Percentiles rank a stretch among this genome's conserved stretches.
These are phyloP conservation scores for Penicillium oxalicum DNA, from an alignment of 2,329 filamentous ascomycete genomes.

Conservation along the genomic window DNA sequence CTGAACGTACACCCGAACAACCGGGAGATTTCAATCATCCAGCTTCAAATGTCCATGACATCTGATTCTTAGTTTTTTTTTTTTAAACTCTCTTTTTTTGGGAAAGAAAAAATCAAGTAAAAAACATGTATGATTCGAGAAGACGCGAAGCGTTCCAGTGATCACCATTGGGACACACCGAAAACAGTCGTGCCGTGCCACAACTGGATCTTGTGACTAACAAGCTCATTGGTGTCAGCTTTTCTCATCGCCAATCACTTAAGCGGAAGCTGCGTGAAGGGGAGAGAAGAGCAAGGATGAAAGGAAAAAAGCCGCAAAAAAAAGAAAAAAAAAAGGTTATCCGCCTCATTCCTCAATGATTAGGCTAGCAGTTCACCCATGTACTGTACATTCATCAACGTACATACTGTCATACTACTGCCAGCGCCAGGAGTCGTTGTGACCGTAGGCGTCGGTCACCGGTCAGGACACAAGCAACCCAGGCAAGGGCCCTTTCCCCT, in stretches of 20 bases:
- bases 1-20: conserved; percentile 1
- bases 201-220: conserved; percentile 12
- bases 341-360: too few relatives aligned
- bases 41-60: too few relatives aligned
- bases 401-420: too few relatives aligned
- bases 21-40: too few relatives aligned
- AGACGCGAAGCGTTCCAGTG: conserved; percentile 14
- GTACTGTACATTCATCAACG: too few relatives aligned
- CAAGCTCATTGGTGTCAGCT: conserved; percentile 19
- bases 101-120: background rate
- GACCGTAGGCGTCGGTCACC: too few relatives aligned
- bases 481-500: background rate
- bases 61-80: background rate
- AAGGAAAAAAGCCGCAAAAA: conserved; percentile 20
- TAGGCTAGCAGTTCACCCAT: too few relatives aligned
- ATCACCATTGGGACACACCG: conserved; percentile 17
- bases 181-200: conserved; percentile 15
- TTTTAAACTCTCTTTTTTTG: background rate
- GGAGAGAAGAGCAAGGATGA: too few relatives aligned
- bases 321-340: conserved; percentile 11
- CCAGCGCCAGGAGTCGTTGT: too few relatives aligned
- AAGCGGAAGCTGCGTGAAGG: conserved; percentile 5
- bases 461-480: too few relatives aligned
- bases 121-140: conserved; percentile 11
- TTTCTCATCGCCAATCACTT: conserved; percentile 19